These are phyloP conservation scores for Hypoxylon sp. DNA, from an alignment of 2,329 filamentous ascomycete genomes.

Conservation along the genomic window DNA sequence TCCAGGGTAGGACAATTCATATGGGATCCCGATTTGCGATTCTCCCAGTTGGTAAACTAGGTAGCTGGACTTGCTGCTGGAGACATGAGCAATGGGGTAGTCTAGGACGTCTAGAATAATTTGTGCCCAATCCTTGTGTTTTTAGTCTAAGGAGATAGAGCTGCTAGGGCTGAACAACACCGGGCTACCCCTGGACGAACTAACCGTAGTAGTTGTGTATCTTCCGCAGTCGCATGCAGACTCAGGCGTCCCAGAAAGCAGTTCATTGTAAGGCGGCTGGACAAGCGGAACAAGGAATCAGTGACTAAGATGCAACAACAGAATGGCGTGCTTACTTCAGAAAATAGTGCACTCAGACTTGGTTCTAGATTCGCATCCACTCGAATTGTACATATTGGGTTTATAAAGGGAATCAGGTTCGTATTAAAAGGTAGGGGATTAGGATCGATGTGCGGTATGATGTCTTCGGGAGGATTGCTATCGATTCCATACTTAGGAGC, in stretches of 20 bases:
- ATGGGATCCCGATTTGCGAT: constrained; percentile 30
- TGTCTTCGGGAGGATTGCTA: not conserved
- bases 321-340: constrained; percentile 10
- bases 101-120: not conserved
- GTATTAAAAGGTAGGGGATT: not conserved
- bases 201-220: constrained; percentile 6
- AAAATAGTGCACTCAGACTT: not conserved
- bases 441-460: not conserved
- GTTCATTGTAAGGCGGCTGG: too few species aligned
- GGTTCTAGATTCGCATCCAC: constrained; percentile 1
- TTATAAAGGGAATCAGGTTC: not conserved
- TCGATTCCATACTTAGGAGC: constrained; percentile 7
- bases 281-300: not conserved
- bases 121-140: not conserved
- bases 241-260: constrained; percentile 6
- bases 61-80: constrained; percentile 38
- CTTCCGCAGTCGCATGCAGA: constrained; percentile 13
- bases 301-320: not conserved
- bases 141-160: not conserved
- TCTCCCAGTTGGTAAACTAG: constrained; percentile 39
- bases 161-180: not conserved
- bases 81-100: constrained; percentile 38
- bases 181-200: not conserved
- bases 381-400: not conserved
- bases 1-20: constrained; percentile 23